phyloP scores from a whole-genome alignment of 495 filamentous ascomycete species.

The Neurospora sp. region DNA sequence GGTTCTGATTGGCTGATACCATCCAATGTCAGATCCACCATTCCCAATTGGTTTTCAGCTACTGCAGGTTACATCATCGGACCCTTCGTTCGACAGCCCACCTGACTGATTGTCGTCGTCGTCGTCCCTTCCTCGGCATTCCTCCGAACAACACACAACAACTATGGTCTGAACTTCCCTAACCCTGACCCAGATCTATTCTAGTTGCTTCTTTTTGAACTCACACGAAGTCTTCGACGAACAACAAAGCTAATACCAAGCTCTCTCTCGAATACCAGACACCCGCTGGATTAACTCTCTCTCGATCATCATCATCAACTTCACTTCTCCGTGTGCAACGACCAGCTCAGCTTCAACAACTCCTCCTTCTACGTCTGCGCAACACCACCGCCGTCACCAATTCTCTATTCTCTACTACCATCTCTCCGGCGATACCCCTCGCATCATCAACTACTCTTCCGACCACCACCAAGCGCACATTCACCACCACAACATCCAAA shows the following conservation, averaged over 20 bases:
- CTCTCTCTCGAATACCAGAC: not conserved
- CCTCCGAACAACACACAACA: not conserved
- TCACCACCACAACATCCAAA: conserved; percentile 6
- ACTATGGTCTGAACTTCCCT: conserved; percentile 4
- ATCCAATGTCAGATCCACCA: not conserved
- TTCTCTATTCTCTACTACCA: too few relatives aligned
- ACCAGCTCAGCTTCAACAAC: not conserved
- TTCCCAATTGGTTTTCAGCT: not conserved
- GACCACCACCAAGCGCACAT: not conserved
- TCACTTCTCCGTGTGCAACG: not conserved
- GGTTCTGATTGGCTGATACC: not conserved
- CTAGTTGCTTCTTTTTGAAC: not conserved
- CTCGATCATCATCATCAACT: not conserved
- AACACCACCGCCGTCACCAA: not conserved
- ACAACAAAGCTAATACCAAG: not conserved
- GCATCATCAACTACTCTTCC: not conserved
- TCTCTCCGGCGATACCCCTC: not conserved
- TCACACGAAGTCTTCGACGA: not conserved
- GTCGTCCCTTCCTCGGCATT: not conserved
- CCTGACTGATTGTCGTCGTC: not conserved
- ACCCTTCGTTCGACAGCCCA: not conserved
- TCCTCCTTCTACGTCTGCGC: not conserved
- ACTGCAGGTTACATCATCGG: conserved; percentile 17
- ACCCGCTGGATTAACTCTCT: not conserved
- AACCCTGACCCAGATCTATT: not conserved